Evolutionary conservation across 768 basidiomycete species (phyloP), one percentile per base, ranked within the genome.

Genomic region (Lactarius trivialis): DNA sequence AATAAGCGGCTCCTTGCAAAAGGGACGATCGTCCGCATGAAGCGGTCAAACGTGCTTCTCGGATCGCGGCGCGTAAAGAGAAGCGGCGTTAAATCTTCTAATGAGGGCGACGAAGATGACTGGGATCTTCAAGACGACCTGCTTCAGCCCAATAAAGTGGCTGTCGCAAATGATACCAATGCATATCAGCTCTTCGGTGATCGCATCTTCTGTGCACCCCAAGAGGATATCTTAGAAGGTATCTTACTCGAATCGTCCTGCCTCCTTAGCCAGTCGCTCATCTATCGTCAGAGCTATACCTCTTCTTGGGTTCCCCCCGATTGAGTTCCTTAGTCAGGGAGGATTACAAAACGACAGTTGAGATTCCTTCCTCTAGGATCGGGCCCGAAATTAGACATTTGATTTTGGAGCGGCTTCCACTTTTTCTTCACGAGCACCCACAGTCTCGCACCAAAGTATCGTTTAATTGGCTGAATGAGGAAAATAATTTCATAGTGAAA

Each of bases 151-250:
- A 78, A 78, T 50, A 81, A 90, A 68, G 84, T 93, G 8, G 82
- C 91, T 30, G 82, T 97, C 52, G 89, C 90, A 4, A 95, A 99
- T 71, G 93, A 97, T 70, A 86, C 85, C 11, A 88, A 90, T 55
- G 77, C 86, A 5, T 84, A 87, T 68, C 87, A 91, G 64, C 77
- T 87, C 14, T 97, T 97, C 70, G 85, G 86, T 5, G 85, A 86
- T 50, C 79, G 81, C 2, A 76, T 96, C 17, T 91, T 86, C 70
- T 82, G 81, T 2, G 91, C 89, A 9, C 89, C 91, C 0, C 91
- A 96, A 73, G 95, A 98, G 71, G 93, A 96, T 67, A 78, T 92
- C 8, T 78, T 98, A 12, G 96, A 98, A 83, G 81, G 86, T 91
- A 58, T 70, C 26, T 55, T 43, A 14, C 3, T 43, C 53, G 6